Evolutionary conservation across 441 rosid genomes (phyloP).

Genomic region (Euphorbia corollata): DNA sequence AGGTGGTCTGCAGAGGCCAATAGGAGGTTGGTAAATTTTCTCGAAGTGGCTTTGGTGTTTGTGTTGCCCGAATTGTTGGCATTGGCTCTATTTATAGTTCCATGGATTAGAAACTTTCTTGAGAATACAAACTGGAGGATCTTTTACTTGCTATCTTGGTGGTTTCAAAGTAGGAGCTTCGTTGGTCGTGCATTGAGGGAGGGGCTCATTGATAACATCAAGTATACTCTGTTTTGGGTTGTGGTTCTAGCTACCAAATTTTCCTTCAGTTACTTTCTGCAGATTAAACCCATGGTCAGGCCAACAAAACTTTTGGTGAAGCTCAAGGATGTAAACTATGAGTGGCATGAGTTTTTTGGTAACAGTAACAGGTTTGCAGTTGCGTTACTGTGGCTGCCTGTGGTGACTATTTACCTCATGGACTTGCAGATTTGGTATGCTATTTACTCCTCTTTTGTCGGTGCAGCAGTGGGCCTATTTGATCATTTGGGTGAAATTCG

Average conservation of each 20-base stretch:
- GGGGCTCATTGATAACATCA: constrained; percentile 69
- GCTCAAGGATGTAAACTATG: constrained; percentile 39
- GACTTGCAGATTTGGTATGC: constrained; percentile 88
- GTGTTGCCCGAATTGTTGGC: constrained; percentile 66
- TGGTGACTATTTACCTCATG: constrained; percentile 71
- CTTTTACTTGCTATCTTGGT: constrained; percentile 65
- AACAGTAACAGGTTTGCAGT: constrained; percentile 69
- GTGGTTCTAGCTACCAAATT: constrained; percentile 68
- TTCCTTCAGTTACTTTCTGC: constrained; percentile 70
- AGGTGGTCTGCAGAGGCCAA: constrained; percentile 43
- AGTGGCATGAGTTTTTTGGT: constrained; percentile 52
- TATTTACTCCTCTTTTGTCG: constrained; percentile 69
- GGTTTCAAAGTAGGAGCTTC: constrained; percentile 81
- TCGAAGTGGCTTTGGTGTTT: constrained; percentile 49
- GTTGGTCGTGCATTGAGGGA: constrained; percentile 90
- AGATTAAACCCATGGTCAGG: constrained; percentile 69
- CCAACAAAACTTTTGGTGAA: constrained; percentile 47
- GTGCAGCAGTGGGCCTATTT: constrained; percentile 71
- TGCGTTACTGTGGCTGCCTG: constrained; percentile 76
- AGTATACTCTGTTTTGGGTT: constrained; percentile 67
- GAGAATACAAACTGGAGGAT: constrained; percentile 78
- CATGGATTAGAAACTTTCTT: constrained; percentile 76
- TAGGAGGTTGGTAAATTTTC: constrained; percentile 41
- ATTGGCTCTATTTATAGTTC: constrained; percentile 51
- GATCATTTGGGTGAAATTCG: constrained; percentile 89